Evolutionary conservation across 805 yeast genomes (phyloP), one percentile per base, ranked within the genome.

Genomic region (Candida krabiensis): DNA sequence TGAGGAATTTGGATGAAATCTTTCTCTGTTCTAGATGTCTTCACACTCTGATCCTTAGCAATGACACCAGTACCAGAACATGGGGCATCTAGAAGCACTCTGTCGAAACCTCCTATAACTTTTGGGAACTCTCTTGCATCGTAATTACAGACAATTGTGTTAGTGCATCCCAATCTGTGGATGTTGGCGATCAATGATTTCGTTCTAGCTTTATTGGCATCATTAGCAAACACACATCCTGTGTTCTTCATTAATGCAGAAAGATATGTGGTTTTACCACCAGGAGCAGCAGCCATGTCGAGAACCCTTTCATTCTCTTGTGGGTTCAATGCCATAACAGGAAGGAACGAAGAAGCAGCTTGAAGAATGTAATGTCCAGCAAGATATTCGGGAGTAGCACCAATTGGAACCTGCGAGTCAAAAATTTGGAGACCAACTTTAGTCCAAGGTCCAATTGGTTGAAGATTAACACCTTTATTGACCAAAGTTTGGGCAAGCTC

Each of bases 241-340:
- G 99, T 93, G 65, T 93, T 93, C 61, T 93, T 93, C 98, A 93
- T 93, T 68, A 91, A 66, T 1, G 99, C 97, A 25, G 96, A 80
- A 37, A 91, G 79, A 61, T 88, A 90, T 2, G 99, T 91, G 15
- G 97, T 88, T 61, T 91, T 91, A 67, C 99, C 99, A 70, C 99
- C 99, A 49, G 99, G 99, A 19, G 99, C 97, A 44, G 99, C 95
- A 33, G 99, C 98, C 99, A 93, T 93, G 69, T 93, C 99, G 47
- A 93, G 71, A 28, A 93, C 75, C 58, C 99, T 83, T 70, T 93
- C 99, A 60, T 86, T 82, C 65, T 89, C 97, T 62, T 89, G 95
- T n/a, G 99, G 99, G 46, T 82, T 91, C 53, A 93, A 70, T 0
- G 99, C 99, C 91, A 93, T 87, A 15, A 90, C 96, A 7, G 99